Percentiles rank a stretch among this genome's conserved stretches.
Evolutionary conservation across 2,329 filamentous ascomycete genomes (phyloP).

Genomic region (Colletotrichum sansevieriae): DNA sequence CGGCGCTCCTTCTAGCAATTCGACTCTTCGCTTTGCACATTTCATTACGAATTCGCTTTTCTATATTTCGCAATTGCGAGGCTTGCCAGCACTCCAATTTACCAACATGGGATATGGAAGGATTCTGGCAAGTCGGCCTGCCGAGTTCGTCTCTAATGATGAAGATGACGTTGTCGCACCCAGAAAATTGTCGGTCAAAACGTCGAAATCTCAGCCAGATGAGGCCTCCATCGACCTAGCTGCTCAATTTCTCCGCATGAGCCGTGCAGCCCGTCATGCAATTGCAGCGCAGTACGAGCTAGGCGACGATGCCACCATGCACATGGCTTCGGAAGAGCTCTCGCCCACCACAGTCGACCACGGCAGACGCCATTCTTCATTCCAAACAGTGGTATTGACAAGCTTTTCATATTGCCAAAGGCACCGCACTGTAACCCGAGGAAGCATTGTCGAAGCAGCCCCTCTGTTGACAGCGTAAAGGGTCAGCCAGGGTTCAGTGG

Average conservation of each 20-base stretch:
- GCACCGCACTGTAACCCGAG: background rate
- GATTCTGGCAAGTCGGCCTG: background rate
- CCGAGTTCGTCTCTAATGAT: background rate
- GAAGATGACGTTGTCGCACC: background rate
- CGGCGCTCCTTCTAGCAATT: slow-evolving; percentile 1
- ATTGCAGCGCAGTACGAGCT: background rate
- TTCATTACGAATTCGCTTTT: background rate
- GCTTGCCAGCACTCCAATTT: background rate
- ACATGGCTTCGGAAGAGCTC: background rate
- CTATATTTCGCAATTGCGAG: slow-evolving; percentile 15
- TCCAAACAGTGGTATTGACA: background rate
- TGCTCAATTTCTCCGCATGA: slow-evolving; percentile 24
- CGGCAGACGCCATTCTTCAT: slow-evolving; percentile 3
- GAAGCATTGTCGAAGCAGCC: slow-evolving; percentile 19
- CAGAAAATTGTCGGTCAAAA: background rate
- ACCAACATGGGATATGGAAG: slow-evolving; percentile 20
- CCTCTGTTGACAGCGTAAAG: slow-evolving; percentile 9
- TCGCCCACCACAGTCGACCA: background rate
- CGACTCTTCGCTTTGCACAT: background rate
- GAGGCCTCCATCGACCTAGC: slow-evolving; percentile 29
- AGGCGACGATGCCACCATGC: background rate
- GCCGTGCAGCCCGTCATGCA: slow-evolving; percentile 12
- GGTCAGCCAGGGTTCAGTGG: background rate
- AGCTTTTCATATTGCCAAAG: slow-evolving; percentile 21
- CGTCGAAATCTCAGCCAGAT: background rate